Evolutionary conservation across 495 filamentous ascomycete genomes (phyloP).

Genomic region (Aspergillus ostianus): DNA sequence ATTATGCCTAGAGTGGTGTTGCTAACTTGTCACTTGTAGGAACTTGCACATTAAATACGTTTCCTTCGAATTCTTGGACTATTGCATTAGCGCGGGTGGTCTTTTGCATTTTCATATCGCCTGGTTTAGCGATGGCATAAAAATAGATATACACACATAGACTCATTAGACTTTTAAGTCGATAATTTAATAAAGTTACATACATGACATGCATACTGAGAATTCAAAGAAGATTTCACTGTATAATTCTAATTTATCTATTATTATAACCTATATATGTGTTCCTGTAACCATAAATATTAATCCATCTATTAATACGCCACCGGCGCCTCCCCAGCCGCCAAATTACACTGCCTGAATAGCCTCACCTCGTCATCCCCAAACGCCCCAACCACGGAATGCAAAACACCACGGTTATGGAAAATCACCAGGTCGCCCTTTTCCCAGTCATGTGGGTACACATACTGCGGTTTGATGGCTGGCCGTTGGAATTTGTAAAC

Average conservation of each 20-base stretch:
- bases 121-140: not conserved
- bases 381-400: slow-evolving; percentile 73
- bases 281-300: too few relatives aligned
- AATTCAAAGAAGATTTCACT: too few relatives aligned
- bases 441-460: slow-evolving; percentile 73
- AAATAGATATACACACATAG: not conserved
- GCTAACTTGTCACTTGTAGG: slow-evolving; percentile 21
- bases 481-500: slow-evolving; percentile 69
- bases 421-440: slow-evolving; percentile 72
- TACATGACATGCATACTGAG: not conserved
- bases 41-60: slow-evolving; percentile 27
- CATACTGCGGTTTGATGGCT: slow-evolving; percentile 61
- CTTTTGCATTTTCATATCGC: not conserved
- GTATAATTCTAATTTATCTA: not conserved
- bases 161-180: not conserved
- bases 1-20: not conserved
- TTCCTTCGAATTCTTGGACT: not conserved
- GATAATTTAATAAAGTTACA: not conserved
- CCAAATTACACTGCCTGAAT: slow-evolving; percentile 75
- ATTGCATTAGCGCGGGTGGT: not conserved
- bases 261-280: not conserved
- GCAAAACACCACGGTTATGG: slow-evolving; percentile 69
- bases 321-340: slow-evolving; percentile 39
- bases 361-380: slow-evolving; percentile 65
- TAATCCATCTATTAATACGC: slow-evolving; percentile 4